phyloP scores from a whole-genome alignment of 257 asterid species.

The Gentiana dahurica region DNA sequence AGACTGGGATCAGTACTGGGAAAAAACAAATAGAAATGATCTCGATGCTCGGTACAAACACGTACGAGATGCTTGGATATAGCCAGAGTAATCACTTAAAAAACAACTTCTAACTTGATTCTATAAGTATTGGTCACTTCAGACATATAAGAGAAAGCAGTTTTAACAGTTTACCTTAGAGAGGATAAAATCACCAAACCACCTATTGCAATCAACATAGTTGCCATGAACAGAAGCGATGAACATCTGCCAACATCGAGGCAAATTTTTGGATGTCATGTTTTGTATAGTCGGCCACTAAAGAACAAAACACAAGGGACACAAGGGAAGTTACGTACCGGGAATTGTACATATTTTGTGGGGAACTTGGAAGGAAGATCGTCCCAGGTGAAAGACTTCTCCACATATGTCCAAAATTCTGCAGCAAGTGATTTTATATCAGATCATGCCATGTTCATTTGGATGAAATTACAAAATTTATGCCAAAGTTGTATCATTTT shows the following conservation, averaged over 20 bases:
- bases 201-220: conserved; percentile 91
- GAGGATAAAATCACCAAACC: conserved; percentile 92
- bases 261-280: conserved; percentile 11
- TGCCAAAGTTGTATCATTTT: too few species aligned
- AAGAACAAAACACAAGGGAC: conserved; percentile 4
- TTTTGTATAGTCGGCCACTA: conserved; percentile 1
- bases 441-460: too few species aligned
- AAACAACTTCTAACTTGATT: too few species aligned
- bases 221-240: conserved; percentile 93
- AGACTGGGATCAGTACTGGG: not conserved
- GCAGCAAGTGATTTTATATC: conserved; percentile 14
- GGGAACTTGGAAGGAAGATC: conserved; percentile 98
- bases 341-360: conserved; percentile 93
- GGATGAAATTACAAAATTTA: too few species aligned
- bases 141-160: not conserved
- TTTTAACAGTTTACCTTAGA: conserved; percentile 55
- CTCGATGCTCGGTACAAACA: not conserved
- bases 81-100: too few species aligned
- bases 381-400: conserved; percentile 96
- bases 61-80: too few species aligned
- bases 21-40: not conserved
- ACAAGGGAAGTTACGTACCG: conserved; percentile 40
- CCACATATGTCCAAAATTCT: conserved; percentile 97
- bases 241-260: conserved; percentile 40
- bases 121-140: too few species aligned